Evolutionary conservation across 208 protist genomes (phyloP).

Genomic region (Novymonas esmeraldas): DNA sequence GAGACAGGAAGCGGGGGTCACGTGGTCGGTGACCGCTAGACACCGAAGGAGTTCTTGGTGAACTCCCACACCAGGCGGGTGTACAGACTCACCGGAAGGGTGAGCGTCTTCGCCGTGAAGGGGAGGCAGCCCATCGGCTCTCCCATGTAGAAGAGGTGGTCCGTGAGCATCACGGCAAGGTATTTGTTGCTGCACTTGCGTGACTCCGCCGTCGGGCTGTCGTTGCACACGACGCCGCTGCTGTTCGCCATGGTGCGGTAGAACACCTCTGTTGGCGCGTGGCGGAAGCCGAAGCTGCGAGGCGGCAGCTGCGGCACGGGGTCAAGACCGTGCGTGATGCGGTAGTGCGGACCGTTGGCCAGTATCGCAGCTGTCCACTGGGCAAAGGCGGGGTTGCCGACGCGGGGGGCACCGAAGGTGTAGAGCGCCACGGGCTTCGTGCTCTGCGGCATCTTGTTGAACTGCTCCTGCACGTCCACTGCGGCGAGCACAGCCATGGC

Average conservation of each 20-base stretch:
- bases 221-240: slow-evolving; percentile 31
- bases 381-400: slow-evolving; percentile 51
- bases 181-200: slow-evolving; percentile 30
- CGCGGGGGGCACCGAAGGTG: slow-evolving; percentile 54
- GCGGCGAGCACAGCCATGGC: slow-evolving; percentile 43
- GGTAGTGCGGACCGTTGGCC: slow-evolving; percentile 27
- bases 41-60: not conserved
- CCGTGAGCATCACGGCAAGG: slow-evolving; percentile 3
- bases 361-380: slow-evolving; percentile 33
- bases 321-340: slow-evolving; percentile 37
- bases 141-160: slow-evolving; percentile 53
- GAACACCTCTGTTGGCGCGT: slow-evolving; percentile 43
- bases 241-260: slow-evolving; percentile 18
- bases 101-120: not conserved
- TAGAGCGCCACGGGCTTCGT: slow-evolving; percentile 32
- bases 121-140: slow-evolving; percentile 11
- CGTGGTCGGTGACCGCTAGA: not conserved
- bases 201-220: slow-evolving; percentile 28
- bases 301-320: slow-evolving; percentile 40
- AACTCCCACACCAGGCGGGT: slow-evolving; percentile 5
- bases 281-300: slow-evolving; percentile 28
- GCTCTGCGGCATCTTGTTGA: not conserved
- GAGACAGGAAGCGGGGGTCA: not conserved
- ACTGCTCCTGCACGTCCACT: slow-evolving; percentile 30
- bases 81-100: slow-evolving; percentile 1